phyloP scores from a whole-genome alignment of 768 basidiomycete genomes.

The Suillus subluteus region DNA sequence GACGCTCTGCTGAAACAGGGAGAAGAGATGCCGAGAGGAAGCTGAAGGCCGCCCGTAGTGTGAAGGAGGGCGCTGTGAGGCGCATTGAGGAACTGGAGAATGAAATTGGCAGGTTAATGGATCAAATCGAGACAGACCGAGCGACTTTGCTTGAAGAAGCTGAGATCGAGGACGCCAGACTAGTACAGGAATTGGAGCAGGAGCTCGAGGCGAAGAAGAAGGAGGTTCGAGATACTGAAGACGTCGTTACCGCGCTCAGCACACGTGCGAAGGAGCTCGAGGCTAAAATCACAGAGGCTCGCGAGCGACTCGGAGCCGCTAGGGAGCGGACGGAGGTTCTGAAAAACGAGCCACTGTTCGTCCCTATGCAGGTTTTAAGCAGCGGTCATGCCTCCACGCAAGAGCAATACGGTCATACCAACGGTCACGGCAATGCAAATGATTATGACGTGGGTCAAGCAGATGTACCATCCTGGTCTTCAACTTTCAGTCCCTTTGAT shows the following conservation, averaged over 20 bases:
- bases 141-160: slow-evolving; percentile 51
- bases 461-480: slow-evolving; percentile 27
- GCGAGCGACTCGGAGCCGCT: slow-evolving; percentile 57
- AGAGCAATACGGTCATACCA: slow-evolving; percentile 9
- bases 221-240: slow-evolving; percentile 64
- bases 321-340: slow-evolving; percentile 60
- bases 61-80: slow-evolving; percentile 63
- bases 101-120: slow-evolving; percentile 60
- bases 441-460: slow-evolving; percentile 16
- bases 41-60: slow-evolving; percentile 66
- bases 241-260: slow-evolving; percentile 62
- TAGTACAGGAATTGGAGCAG: slow-evolving; percentile 47
- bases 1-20: slow-evolving; percentile 77
- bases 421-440: slow-evolving; percentile 14
- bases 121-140: slow-evolving; percentile 58
- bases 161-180: slow-evolving; percentile 44
- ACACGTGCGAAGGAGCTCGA: slow-evolving; percentile 75
- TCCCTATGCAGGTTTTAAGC: slow-evolving; percentile 29
- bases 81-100: slow-evolving; percentile 62
- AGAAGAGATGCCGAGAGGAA: slow-evolving; percentile 90
- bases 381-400: slow-evolving; percentile 15
- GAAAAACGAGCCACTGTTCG: slow-evolving; percentile 45
- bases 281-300: slow-evolving; percentile 65
- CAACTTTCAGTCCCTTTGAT: slow-evolving; percentile 37
- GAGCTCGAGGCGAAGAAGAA: slow-evolving; percentile 58